Base-by-base conservation (phyloP, 2,329 filamentous ascomycete genomes). In the Microdochium paspali region DNA sequence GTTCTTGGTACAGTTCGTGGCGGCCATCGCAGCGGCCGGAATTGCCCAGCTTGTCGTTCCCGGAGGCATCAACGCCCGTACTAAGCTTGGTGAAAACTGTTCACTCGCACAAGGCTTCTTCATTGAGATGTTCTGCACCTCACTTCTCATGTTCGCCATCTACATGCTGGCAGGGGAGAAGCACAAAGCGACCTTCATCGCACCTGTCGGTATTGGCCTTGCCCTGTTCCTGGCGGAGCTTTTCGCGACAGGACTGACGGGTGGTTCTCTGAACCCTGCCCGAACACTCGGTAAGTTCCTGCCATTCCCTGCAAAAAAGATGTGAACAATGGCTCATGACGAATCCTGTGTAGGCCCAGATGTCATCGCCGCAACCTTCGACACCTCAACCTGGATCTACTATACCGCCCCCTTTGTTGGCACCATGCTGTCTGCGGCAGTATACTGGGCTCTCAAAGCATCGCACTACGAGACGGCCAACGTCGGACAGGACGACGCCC, bases 81-180 rank as follows among this genome's bases (percentile, higher is more conserved):
- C 42, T 21, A n/a, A 18, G 42, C 42, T 44, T 40, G 35, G 35
- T 18, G 18, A 40, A 28, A 58, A 58, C 35, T 60, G 59, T 20
- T 49, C 44, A 12, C 40, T 59, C 21, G 50, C 52, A 0, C 77
- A 79, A 52, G 79, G 78, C 3, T 60, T 82, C 15, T 80, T 82
- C 56, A 74, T 80, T 50, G 79, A 82, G 58, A 74, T 79, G 67
- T 77, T 82, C 56, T 66, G 82, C 28, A 82, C 78, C 0, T 69
- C 76, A 1, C 68, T 80, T 56, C 66, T 83, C 15, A 71, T 82
- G 10, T 73, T 82, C 49, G 73, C 78, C 6, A 73, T 82, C 48
- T 72, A 81, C 58, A 84, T 85, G 79, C 66, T 85, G 28, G 81
- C 80, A 1, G 74, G 71, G 3, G 80, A 85, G 57, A 85, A 86